phyloP scores from a whole-genome alignment of 768 basidiomycete genomes.

The Lyophyllum semitale region DNA sequence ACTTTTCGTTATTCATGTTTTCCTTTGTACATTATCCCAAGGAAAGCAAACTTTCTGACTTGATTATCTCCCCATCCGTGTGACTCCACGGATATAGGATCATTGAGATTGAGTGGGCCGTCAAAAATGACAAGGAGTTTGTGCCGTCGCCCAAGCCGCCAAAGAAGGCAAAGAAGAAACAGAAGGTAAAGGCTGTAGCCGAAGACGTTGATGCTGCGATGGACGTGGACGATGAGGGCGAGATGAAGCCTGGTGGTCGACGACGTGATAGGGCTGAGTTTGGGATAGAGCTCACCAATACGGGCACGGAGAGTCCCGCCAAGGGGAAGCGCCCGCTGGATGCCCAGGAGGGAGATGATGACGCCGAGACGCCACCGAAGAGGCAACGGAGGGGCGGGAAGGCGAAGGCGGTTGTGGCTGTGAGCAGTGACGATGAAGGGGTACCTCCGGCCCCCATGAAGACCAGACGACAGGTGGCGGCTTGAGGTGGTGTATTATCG shows the following conservation, averaged over 20 bases:
- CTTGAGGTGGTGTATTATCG: slow-evolving; percentile 5
- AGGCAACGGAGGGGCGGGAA: slow-evolving; percentile 28
- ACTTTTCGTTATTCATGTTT: slow-evolving; percentile 68
- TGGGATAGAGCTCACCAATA: slow-evolving; percentile 47
- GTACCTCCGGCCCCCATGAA: slow-evolving; percentile 26
- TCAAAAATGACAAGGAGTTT: slow-evolving; percentile 61
- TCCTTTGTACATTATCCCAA: slow-evolving; percentile 55
- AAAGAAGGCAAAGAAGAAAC: slow-evolving; percentile 39
- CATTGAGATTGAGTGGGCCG: slow-evolving; percentile 80
- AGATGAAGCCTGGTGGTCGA: slow-evolving; percentile 10
- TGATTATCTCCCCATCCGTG: slow-evolving; percentile 33
- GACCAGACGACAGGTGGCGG: slow-evolving; percentile 14
- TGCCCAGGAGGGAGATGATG: slow-evolving; percentile 25
- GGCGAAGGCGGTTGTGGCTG: slow-evolving; percentile 18
- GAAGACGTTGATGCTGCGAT: slow-evolving; percentile 27
- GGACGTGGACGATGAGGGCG: slow-evolving; percentile 26
- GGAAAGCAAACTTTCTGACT: slow-evolving; percentile 44
- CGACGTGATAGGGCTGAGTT: slow-evolving; percentile 31
- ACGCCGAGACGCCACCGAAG: slow-evolving; percentile 33
- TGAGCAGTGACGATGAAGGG: slow-evolving; percentile 33
- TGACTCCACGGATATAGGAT: slow-evolving; percentile 54
- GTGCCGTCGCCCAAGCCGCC: slow-evolving; percentile 57
- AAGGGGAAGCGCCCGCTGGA: slow-evolving; percentile 39
- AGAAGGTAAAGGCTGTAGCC: slow-evolving; percentile 28
- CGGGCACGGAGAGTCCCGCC: slow-evolving; percentile 30